Percentiles rank a stretch among this genome's conserved stretches.
Evolutionary conservation across 1,284 basidiomycete genomes (phyloP).

Genomic region (Malassezia obtusa): DNA sequence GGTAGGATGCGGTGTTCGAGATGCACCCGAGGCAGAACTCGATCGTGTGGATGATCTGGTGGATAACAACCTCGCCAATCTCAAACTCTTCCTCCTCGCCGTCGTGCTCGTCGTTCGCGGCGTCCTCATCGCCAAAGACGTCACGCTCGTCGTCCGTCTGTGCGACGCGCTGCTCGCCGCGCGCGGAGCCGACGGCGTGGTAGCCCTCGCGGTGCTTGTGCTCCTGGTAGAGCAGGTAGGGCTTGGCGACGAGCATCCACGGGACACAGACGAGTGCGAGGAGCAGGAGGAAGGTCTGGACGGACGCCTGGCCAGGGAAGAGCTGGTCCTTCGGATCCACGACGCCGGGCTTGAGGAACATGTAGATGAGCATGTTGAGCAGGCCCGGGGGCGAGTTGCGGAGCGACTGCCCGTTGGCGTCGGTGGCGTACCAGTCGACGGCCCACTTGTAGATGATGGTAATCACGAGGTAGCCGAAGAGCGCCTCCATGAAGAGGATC

Average conservation of each 20-base stretch:
- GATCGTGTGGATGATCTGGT: conserved; percentile 67
- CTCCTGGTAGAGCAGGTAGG: conserved; percentile 87
- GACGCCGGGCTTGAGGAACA: conserved; percentile 45
- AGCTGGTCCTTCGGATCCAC: conserved; percentile 64
- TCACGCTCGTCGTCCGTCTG: conserved; percentile 28
- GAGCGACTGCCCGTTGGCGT: conserved; percentile 52
- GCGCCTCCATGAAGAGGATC: conserved; percentile 90
- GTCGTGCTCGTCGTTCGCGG: conserved; percentile 30
- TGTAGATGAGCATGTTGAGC: conserved; percentile 52
- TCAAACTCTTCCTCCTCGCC: conserved; percentile 56
- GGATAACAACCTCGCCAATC: conserved; percentile 86
- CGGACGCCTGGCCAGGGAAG: conserved; percentile 74
- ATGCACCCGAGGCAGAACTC: conserved; percentile 98
- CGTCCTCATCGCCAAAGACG: conserved; percentile 16
- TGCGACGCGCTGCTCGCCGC: conserved; percentile 24
- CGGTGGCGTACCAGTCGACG: conserved; percentile 69
- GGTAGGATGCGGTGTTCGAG: conserved; percentile 97
- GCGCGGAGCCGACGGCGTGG: conserved; percentile 51
- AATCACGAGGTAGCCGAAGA: conserved; percentile 90
- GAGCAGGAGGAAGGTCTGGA: conserved; percentile 72
- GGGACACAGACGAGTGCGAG: conserved; percentile 82
- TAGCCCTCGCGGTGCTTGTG: conserved; percentile 75
- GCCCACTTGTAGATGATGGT: conserved; percentile 98
- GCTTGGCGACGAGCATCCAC: conserved; percentile 85
- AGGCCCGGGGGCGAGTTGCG: conserved; percentile 67